Evolutionary conservation across 805 yeast species (phyloP), one percentile per base, ranked within the genome.

Genomic region (Lipomyces orientalis): DNA sequence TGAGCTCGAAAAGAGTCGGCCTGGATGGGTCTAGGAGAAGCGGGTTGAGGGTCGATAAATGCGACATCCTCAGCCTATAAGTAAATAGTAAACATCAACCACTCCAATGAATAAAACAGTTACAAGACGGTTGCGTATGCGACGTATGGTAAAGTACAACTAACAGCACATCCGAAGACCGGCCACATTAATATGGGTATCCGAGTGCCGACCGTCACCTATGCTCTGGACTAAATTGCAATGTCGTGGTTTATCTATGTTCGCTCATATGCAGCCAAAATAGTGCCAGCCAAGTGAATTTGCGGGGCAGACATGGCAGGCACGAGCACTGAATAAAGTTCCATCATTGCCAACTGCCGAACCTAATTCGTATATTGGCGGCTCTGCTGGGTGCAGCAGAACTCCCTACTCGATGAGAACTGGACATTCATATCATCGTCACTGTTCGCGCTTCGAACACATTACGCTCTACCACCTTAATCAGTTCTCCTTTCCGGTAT

Each of bases 1-100:
- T 81, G 60, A 94, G 84, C 81, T 94, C 99, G 77, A 93, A 94
- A 1, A 94, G 81, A 0, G 98, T 93, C 0, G 98, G 98, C 1
- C 88, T 83, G 62, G 86, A 88, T 1, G 88, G 82, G 73, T 90
- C 93, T 71, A 92, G 79, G 58, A 89, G 86, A 37, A 92, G 82
- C 1, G 97, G 91, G 77, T 90, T 92, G 58, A 91, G 81, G 1
- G 93, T 57, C 29, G 68, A 58, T 29, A 69, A 62, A 60, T 67
- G 72, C 22, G 69, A 62, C 72, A 69, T 69, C 29, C 5, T 22
- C 2, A 1, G 6, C 29, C 1, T 3, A 35, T 7, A 35, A 35
- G 8, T 12, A 35, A 35, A 35, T 35, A 9, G 9, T 35, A 35
- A 43, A 16, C 5, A 19, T 6, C 19, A 19, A 9, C 25, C 7